Evolutionary conservation across 106 monocot species (phyloP), one percentile per base, ranked within the genome.

Genomic region (Dendrobium catenatum): DNA sequence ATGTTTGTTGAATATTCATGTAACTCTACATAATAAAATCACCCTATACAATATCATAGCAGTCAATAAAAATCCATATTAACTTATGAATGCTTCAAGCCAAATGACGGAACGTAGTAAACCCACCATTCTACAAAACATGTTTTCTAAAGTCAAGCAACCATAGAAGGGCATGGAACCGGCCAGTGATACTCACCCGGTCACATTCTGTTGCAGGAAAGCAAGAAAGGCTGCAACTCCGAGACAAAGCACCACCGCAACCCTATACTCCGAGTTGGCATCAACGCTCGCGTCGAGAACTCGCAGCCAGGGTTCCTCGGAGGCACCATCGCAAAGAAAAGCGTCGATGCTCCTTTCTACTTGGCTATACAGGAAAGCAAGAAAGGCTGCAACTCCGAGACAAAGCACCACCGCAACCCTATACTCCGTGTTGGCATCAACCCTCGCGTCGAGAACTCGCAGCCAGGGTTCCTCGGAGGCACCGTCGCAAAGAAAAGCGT

Each of bases 181-280:
- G 5, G 47, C 51, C 10, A 51, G 51, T 13, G 13, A 13, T 51
- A 78, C 88, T 84, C 83, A 94, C 95, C 98, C 98, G 6, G 95
- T 89, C 58, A 98, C 77, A 68, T 98, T 98, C 86, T 85, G 90
- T 80, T 93, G 98, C 47, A 83, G 56, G 83, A 98, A 98, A 75
- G 89, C 91, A 27, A 98, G 86, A 24, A 95, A 41, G 19, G 95
- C 86, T 0, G 98, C 98, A 13, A 95, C 95, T 22, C 86, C 92
- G 22, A 95, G 18, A 74, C 93, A 89, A 42, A 93, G 58, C 79
- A 98, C 81, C 17, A 91, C 47, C 17, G 86, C 83, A n/a, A 73
- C 83, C 81, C 85, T 86, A 31, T 46, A 58, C 75, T 90, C 93
- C 13, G 31, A 59, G 1, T 81, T 86, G 24, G 20, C 66, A n/a